Conservation (phyloP, 805 yeast species). For the Barnettozyma salicaria region DNA sequence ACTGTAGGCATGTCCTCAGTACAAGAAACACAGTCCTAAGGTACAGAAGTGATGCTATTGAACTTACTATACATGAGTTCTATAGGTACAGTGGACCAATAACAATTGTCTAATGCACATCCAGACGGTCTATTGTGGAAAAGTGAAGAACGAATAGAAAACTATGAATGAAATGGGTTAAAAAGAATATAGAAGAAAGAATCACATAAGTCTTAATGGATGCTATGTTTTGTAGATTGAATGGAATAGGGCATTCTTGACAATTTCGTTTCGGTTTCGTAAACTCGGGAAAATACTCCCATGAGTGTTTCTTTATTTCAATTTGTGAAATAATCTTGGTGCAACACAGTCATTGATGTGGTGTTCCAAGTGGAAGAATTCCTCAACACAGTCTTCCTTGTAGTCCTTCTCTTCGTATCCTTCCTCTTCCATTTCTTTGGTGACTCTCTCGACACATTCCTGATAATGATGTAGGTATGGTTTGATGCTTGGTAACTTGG, state of each 20-base stretch:
- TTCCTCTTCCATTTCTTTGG: constrained; percentile 77
- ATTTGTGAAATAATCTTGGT: constrained; percentile 78
- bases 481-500: constrained; percentile 59
- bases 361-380: constrained; percentile 94
- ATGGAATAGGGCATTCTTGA: neutral
- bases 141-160: too few species aligned
- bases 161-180: constrained; percentile 1
- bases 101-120: too few species aligned
- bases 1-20: too few species aligned
- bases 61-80: too few species aligned
- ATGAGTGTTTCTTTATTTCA: constrained; percentile 44
- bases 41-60: too few species aligned
- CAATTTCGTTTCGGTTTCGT: constrained; percentile 6
- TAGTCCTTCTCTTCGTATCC: constrained; percentile 71
- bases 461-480: constrained; percentile 81
- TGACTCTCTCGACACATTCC: constrained; percentile 93
- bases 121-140: too few species aligned
- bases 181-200: neutral
- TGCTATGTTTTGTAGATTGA: too few species aligned
- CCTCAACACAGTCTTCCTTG: constrained; percentile 98
- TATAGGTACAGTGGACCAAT: too few species aligned
- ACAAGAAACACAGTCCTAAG: too few species aligned
- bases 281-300: neutral
- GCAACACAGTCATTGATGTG: constrained; percentile 88
- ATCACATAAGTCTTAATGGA: too few species aligned